Base-by-base conservation (phyloP, 768 basidiomycete genomes). In the Rubroboletus satanas region DNA sequence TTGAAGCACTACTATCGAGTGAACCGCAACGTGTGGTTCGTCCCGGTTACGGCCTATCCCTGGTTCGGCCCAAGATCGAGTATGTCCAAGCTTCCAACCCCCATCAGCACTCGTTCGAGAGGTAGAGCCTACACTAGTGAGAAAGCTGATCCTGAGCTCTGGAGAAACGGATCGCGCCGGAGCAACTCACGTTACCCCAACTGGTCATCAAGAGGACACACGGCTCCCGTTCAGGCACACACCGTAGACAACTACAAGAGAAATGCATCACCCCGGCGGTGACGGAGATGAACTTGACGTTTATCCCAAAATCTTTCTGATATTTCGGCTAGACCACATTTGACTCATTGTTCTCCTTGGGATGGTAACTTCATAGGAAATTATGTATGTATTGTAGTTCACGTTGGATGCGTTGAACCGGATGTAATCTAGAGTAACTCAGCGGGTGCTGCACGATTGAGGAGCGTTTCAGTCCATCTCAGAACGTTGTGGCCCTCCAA, bases 21-120 rank as follows among this genome's bases (percentile, higher is more conserved):
- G 51, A 67, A 74, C 67, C 71, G 68, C 49, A 66, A 70, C 23
- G 85, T 89, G 75, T 90, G 88, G 89, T 73, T 81, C 57, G 77
- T 76, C 9, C 83, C 88, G 8, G 84, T 87, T 49, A 86, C 88
- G 2, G 77, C 78, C 14, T 87, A 82, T 67, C 82, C 85, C 49
- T 89, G 87, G 88, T 88, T 89, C 71, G 77, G 79, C 37, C 73
- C 78, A 54, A 73, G 58, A 38, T 61, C 65, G 11, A 59, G 18
- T 11, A 62, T 70, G 62, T 64, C 71, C 50, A 76, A 77, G 57
- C 71, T 80, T 47, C 78, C 79, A 0, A 64, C 66, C 10, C 79
- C 79, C 18, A 72, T 75, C 44, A 73, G 70, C 39, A 50, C 69
- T 47, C 74, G 73, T 41, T 69, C 75, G 35, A 67, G 68, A 59